A percentile compares a stretch with the other conserved stretches of the same genome.
phyloP scores from a whole-genome alignment of 1,284 basidiomycete species.

The Fomitopsis palustris region DNA sequence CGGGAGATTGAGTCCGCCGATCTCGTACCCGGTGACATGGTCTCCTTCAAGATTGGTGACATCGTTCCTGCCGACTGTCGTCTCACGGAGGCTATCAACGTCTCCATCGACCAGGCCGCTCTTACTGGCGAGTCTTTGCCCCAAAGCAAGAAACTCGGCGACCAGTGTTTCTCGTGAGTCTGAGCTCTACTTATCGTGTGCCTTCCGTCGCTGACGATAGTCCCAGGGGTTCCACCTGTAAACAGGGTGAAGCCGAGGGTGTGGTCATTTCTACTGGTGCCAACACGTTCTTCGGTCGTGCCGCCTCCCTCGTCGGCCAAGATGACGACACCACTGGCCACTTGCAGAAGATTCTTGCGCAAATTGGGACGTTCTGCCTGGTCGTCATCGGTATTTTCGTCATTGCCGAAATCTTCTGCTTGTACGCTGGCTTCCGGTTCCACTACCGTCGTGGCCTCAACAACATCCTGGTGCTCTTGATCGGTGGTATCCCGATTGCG shows the following conservation, averaged over 20 bases:
- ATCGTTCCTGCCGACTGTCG: constrained; percentile 95
- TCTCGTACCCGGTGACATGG: constrained; percentile 91
- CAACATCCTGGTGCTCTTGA: constrained; percentile 95
- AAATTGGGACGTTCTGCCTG: constrained; percentile 94
- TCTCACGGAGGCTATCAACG: constrained; percentile 92
- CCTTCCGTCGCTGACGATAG: constrained; percentile 3
- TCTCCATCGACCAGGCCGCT: constrained; percentile 95
- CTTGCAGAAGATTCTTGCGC: constrained; percentile 95
- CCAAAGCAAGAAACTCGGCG: constrained; percentile 84
- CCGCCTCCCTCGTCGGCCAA: constrained; percentile 91
- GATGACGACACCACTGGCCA: constrained; percentile 96
- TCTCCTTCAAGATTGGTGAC: constrained; percentile 97
- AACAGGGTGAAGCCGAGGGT: constrained; percentile 96
- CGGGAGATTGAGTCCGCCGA: constrained; percentile 84
- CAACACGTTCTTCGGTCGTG: constrained; percentile 95
- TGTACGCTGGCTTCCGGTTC: constrained; percentile 88
- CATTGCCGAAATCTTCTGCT: constrained; percentile 82
- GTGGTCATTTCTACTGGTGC: constrained; percentile 94
- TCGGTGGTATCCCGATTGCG: constrained; percentile 98
- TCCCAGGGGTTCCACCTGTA: constrained; percentile 87
- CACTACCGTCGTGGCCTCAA: constrained; percentile 91
- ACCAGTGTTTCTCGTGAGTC: constrained; percentile 93
- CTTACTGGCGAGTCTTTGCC: constrained; percentile 95
- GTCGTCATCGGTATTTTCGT: constrained; percentile 93
- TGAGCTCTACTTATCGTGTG: not conserved